Conservation (phyloP, 805 yeast species). For the Suhomyces prunicola region DNA sequence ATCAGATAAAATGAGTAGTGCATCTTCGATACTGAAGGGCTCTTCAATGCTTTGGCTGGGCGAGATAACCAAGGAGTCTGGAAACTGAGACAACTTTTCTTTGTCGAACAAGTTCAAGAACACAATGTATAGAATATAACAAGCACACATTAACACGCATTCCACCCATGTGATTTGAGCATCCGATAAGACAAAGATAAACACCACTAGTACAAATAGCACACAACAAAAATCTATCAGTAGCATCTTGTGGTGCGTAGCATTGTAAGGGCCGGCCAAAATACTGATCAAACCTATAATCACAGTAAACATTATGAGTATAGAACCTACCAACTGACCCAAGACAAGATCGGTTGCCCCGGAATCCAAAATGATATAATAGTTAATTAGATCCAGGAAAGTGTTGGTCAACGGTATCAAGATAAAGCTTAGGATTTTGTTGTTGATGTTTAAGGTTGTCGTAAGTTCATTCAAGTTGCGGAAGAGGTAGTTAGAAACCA, state of each 20-base stretch:
- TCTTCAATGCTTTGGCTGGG: constrained; percentile 4
- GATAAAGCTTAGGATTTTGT: constrained; percentile 30
- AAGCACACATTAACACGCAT: constrained; percentile 22
- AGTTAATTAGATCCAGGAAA: constrained; percentile 36
- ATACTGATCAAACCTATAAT: constrained; percentile 32
- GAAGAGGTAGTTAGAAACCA: constrained; percentile 34
- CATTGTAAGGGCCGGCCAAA: constrained; percentile 20
- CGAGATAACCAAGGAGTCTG: background rate
- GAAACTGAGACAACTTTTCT: background rate
- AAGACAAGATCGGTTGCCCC: constrained; percentile 31
- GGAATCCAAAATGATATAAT: constrained; percentile 26
- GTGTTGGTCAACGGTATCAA: constrained; percentile 37
- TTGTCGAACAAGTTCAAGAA: constrained; percentile 17
- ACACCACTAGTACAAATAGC: constrained; percentile 20
- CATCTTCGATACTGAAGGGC: constrained; percentile 22
- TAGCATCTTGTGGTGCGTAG: constrained; percentile 16
- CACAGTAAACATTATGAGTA: constrained; percentile 29
- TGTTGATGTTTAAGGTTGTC: constrained; percentile 19
- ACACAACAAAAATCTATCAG: constrained; percentile 30
- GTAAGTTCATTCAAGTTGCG: constrained; percentile 28
- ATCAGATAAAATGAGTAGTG: constrained; percentile 16
- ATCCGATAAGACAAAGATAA: constrained; percentile 30
- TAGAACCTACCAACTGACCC: constrained; percentile 39
- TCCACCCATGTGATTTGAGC: constrained; percentile 32
- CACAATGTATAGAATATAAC: constrained; percentile 22